These are phyloP conservation scores for Gracilaria gracilis DNA, from an alignment of 23 red algal species.

Conservation along the genomic window DNA sequence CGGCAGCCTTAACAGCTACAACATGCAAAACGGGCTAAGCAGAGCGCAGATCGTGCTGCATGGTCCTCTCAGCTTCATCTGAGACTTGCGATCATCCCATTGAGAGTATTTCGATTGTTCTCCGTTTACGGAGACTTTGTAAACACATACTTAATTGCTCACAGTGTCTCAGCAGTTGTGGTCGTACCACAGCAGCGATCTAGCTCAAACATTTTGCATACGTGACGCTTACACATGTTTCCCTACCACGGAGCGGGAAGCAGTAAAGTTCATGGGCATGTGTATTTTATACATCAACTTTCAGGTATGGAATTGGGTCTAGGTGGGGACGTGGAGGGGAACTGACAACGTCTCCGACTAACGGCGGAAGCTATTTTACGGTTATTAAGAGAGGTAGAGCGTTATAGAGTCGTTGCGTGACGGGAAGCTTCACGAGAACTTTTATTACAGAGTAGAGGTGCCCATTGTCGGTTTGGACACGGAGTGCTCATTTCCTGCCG, in stretches of 20 bases:
- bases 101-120: no score
- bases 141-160: no score
- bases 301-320: neutral
- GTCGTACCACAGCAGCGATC: neutral
- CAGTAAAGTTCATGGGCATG: neutral
- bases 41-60: no score
- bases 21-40: no score
- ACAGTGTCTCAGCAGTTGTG: no score
- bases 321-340: neutral
- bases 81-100: no score
- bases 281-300: slow-evolving; percentile 1
- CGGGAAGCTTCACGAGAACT: neutral
- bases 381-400: neutral
- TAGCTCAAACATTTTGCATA: neutral
- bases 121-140: no score
- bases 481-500: slow-evolving; percentile 1
- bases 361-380: neutral
- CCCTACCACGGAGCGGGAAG: neutral
- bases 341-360: neutral
- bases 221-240: neutral
- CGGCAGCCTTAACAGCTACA: no score
- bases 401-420: neutral
- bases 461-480: slow-evolving; percentile 18
- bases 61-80: no score
- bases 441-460: neutral